Percentiles rank a stretch among this genome's conserved stretches.
These are phyloP conservation scores for Mycothermus thermophilus DNA, from an alignment of 495 filamentous ascomycete species.

Conservation along the genomic window DNA sequence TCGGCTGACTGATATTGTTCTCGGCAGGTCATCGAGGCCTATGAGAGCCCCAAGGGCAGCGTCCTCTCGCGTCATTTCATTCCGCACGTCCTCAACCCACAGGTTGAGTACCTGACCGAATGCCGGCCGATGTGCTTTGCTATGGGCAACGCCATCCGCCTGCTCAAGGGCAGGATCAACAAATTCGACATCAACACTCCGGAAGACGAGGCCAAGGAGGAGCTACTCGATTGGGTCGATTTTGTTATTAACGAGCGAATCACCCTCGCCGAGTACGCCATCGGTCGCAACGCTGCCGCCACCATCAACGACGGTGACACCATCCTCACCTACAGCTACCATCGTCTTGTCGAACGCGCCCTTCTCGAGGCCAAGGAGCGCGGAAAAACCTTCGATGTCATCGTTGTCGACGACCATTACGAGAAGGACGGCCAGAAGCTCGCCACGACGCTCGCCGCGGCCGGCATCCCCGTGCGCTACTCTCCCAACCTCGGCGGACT, in stretches of 20 bases:
- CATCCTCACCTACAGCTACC: conserved; percentile 81
- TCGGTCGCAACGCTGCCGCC: conserved; percentile 54
- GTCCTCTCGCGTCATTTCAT: conserved; percentile 83
- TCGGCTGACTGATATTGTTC: too few species aligned
- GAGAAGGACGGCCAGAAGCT: conserved; percentile 60
- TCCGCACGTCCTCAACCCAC: conserved; percentile 77
- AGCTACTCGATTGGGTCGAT: conserved; percentile 70
- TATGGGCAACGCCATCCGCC: conserved; percentile 91
- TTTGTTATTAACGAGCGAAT: conserved; percentile 82
- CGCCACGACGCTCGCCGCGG: conserved; percentile 48
- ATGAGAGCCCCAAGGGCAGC: conserved; percentile 70
- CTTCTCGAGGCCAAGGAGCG: conserved; percentile 51
- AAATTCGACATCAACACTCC: conserved; percentile 70
- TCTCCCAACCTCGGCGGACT: conserved; percentile 58
- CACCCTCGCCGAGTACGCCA: conserved; percentile 71
- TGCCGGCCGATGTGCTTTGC: conserved; percentile 85
- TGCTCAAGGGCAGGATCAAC: conserved; percentile 78
- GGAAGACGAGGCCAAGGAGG: conserved; percentile 62
- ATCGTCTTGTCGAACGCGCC: conserved; percentile 67
- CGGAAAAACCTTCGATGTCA: conserved; percentile 59
- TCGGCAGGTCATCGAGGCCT: conserved; percentile 70
- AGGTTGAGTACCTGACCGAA: conserved; percentile 86
- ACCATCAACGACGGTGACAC: conserved; percentile 66
- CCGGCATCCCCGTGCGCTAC: conserved; percentile 67
- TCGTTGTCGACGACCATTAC: conserved; percentile 73